A percentile compares a stretch with the other conserved stretches of the same genome.
Evolutionary conservation across 1,284 basidiomycete genomes (phyloP).

Genomic region (Cutaneotrichosporon arboriforme): DNA sequence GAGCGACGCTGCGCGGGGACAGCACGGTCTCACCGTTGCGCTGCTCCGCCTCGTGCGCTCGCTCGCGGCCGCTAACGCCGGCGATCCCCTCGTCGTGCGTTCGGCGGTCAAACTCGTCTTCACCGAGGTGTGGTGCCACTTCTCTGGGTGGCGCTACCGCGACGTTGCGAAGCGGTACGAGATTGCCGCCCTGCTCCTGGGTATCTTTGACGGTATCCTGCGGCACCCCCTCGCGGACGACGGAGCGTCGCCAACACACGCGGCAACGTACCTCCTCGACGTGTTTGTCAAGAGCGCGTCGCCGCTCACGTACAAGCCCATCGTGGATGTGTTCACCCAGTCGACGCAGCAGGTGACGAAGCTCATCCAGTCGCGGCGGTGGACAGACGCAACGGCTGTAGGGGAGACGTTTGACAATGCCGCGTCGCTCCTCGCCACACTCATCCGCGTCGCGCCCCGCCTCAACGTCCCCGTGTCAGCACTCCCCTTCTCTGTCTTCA

Average conservation of each 20-base stretch:
- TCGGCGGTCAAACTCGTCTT: conserved; percentile 35
- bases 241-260: conserved; percentile 17
- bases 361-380: conserved; percentile 23
- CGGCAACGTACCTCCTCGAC: conserved; percentile 30
- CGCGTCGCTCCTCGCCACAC: conserved; percentile 25
- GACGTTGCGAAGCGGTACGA: conserved; percentile 33
- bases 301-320: conserved; percentile 35
- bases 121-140: conserved; percentile 34
- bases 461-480: conserved; percentile 18
- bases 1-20: conserved; percentile 26
- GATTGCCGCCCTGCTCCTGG: conserved; percentile 24
- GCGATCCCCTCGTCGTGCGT: conserved; percentile 24
- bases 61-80: conserved; percentile 19
- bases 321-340: conserved; percentile 37
- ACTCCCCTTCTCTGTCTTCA: conserved; percentile 29
- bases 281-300: conserved; percentile 35
- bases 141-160: conserved; percentile 36
- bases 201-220: conserved; percentile 30
- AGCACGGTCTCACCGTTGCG: conserved; percentile 32
- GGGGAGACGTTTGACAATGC: conserved; percentile 26
- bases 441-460: conserved; percentile 26
- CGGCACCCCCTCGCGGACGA: conserved; percentile 27
- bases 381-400: conserved; percentile 27
- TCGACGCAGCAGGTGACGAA: conserved; percentile 21
- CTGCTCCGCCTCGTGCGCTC: conserved; percentile 34